Evolutionary conservation across 169 alveolate genomes (phyloP), one percentile per base, ranked within the genome.

Genomic region (Plasmodium vinckei): DNA sequence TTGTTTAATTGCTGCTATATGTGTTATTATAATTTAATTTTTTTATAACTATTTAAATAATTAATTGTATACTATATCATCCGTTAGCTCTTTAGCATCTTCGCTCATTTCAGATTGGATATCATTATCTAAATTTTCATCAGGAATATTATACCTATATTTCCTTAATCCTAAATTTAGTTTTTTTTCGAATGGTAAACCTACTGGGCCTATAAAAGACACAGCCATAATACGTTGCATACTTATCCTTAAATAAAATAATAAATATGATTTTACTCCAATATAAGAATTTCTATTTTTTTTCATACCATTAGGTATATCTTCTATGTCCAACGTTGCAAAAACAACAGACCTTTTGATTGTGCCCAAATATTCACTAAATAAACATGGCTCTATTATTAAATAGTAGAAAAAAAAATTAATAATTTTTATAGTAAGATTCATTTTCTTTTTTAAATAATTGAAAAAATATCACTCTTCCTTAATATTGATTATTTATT

Each of bases 101-200:
- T 82, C 59, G 19, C 47, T 67, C 61, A 82, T 67, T 67, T 53
- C 90, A 54, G 44, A 67, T 27, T 82, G 39, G 51, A 82, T 42
- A 44, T 19, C 57, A 54, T 21, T 82, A 47, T 82, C 59, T 1
- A 2, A 10, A 19, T 53, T 46, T 39, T 67, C 69, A 33, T 67
- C 33, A 27, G 46, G 54, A 23, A 63, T 27, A 67, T 49, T 54
- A 49, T 51, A 27, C 21, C 68, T 56, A 27, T 68, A 67, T 49
- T 51, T 82, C 25, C 90, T 70, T 47, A 82, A 46, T 47, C 89
- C 89, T 39, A 79, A 56, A 59, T 79, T 79, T 21, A 79, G 47
- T 47, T 65, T 79, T 64, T 9, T 23, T 1, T 68, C 69, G 19
- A 23, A 25, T 21, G 89, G 89, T 60, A 79, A 68, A 60, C 65